Conservation (phyloP, 305 asterid genomes). For the Fraxinus sp. region DNA sequence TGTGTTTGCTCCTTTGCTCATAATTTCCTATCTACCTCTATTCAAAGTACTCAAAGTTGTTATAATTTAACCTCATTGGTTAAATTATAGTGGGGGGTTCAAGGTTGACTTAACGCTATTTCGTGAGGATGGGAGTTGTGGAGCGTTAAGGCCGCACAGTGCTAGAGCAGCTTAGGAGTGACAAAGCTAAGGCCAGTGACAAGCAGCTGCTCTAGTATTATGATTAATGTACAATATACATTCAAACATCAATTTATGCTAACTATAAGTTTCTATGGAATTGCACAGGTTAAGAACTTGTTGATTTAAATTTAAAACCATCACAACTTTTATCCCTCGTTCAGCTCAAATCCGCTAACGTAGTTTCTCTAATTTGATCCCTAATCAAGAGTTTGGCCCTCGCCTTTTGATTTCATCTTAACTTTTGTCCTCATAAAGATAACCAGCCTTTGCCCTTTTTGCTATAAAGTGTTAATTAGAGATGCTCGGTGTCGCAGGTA, state of each 20-base stretch:
- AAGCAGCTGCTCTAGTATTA: not conserved
- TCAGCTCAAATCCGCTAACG: not conserved
- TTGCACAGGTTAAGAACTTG: not conserved
- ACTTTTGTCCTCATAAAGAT: not conserved
- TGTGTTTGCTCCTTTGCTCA: not conserved
- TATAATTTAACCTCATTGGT: not conserved
- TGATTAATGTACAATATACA: not conserved
- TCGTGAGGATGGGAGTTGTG: not conserved
- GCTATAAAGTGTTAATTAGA: not conserved
- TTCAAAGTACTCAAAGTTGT: not conserved
- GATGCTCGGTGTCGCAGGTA: conserved; percentile 54
- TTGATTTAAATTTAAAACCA: not conserved
- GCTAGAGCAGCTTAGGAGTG: not conserved
- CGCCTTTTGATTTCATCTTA: not conserved
- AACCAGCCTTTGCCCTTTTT: not conserved
- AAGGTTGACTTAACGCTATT: not conserved
- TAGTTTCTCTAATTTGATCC: not conserved
- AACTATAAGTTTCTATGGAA: not conserved
- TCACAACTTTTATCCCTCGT: not conserved
- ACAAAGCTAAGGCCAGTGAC: not conserved
- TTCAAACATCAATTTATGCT: not conserved
- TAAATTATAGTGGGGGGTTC: not conserved
- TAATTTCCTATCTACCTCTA: not conserved
- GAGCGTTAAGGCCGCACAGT: not conserved
- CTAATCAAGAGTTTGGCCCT: not conserved